Evolutionary conservation across 116 monocot genomes (phyloP).

Genomic region (Posidonia oceanica): DNA sequence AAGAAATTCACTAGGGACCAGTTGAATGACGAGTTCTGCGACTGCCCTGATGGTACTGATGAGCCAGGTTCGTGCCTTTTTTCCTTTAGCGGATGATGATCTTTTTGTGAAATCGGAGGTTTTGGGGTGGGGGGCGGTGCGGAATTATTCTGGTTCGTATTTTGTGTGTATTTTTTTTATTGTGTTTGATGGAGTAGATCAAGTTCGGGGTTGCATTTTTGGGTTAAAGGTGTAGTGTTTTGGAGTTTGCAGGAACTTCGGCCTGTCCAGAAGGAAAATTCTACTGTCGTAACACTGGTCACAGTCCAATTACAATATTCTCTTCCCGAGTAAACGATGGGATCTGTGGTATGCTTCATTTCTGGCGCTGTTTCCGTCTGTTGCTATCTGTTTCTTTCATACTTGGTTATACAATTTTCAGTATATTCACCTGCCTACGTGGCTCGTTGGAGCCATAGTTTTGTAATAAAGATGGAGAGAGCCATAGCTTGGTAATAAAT

Average conservation of each 20-base stretch:
- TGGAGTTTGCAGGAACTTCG: constrained; percentile 56
- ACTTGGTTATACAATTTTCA: not conserved
- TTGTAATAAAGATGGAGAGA: too few relatives aligned
- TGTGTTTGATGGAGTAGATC: not conserved
- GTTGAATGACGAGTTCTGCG: constrained; percentile 97
- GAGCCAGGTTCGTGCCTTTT: constrained; percentile 48
- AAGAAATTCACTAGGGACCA: constrained; percentile 66
- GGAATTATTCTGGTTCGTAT: not conserved
- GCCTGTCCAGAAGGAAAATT: constrained; percentile 96
- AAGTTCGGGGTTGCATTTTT: not conserved
- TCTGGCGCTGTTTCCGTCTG: not conserved
- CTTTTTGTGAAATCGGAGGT: too few relatives aligned
- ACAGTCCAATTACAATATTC: constrained; percentile 53
- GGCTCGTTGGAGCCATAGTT: too few relatives aligned
- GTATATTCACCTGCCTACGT: too few relatives aligned
- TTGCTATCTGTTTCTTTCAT: too few relatives aligned
- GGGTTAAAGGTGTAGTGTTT: not conserved
- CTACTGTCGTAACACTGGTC: constrained; percentile 73
- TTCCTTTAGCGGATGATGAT: not conserved
- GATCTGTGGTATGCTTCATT: constrained; percentile 67
- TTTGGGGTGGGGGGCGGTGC: too few relatives aligned
- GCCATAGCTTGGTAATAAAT: too few relatives aligned
- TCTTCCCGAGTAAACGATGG: constrained; percentile 97
- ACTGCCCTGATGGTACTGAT: constrained; percentile 93
- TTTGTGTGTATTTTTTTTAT: too few relatives aligned